A percentile compares a stretch with the other conserved stretches of the same genome.
These are phyloP conservation scores for Vicia faba DNA, from an alignment of 306 rosid genomes.

Conservation along the genomic window DNA sequence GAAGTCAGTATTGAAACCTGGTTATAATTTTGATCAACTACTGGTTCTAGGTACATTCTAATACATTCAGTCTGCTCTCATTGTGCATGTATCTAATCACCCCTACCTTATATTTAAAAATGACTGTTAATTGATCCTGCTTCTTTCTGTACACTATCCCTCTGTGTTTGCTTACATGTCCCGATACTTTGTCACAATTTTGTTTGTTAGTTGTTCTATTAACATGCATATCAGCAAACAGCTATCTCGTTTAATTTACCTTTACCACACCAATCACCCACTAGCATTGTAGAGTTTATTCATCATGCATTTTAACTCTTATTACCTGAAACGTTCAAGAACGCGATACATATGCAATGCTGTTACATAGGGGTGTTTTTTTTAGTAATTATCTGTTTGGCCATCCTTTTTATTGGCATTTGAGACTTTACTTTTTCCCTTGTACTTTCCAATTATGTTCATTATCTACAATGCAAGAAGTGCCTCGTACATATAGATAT, in stretches of 20 bases:
- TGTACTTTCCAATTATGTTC: not conserved
- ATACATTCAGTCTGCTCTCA: slow-evolving; percentile 11
- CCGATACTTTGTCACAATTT: not conserved
- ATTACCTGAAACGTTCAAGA: slow-evolving; percentile 11
- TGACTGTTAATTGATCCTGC: not conserved
- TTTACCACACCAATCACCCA: slow-evolving; percentile 2
- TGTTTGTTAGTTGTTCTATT: not conserved
- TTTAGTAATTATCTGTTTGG: slow-evolving; percentile 3
- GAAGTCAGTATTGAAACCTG: slow-evolving; percentile 82
- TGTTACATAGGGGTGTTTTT: not conserved
- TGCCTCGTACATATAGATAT: not conserved
- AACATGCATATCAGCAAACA: not conserved
- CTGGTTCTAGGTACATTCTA: slow-evolving; percentile 70
- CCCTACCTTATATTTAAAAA: not conserved
- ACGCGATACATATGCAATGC: not conserved
- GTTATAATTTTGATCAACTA: slow-evolving; percentile 77
- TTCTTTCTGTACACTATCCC: not conserved
- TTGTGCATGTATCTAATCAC: not conserved
- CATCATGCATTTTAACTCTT: slow-evolving; percentile 5
- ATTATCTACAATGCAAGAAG: not conserved
- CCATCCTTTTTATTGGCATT: slow-evolving; percentile 9
- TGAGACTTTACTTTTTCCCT: not conserved
- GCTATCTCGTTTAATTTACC: slow-evolving; percentile 1
- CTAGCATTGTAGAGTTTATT: not conserved
- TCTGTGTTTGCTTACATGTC: slow-evolving; percentile 2